These are phyloP conservation scores for Aureobasidium uvarum DNA, from an alignment of 2,329 filamentous ascomycete genomes.

Conservation along the genomic window DNA sequence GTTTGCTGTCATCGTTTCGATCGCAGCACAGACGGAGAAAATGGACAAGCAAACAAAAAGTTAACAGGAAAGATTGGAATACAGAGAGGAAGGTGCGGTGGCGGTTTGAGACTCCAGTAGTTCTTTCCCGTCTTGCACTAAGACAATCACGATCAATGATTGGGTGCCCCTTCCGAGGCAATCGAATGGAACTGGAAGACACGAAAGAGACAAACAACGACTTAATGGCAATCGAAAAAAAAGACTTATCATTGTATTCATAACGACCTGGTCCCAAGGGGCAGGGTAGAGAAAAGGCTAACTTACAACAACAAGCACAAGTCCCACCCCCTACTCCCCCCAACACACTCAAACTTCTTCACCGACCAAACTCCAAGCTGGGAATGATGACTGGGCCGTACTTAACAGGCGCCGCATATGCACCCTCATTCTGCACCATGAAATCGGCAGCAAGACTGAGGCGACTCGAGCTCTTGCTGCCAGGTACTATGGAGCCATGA, in stretches of 20 bases:
- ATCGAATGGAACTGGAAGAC: background rate
- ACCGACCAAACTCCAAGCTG: slow-evolving; percentile 53
- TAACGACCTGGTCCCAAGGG: background rate
- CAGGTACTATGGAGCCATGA: slow-evolving; percentile 32
- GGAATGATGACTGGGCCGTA: slow-evolving; percentile 97
- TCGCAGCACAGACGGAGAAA: too few relatives aligned
- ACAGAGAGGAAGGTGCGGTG: background rate
- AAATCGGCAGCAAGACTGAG: slow-evolving; percentile 93
- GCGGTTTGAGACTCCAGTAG: background rate
- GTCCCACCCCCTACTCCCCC: background rate
- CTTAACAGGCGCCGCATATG: slow-evolving; percentile 80
- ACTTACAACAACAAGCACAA: background rate
- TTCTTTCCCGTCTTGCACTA: too few relatives aligned
- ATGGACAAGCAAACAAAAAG: too few relatives aligned
- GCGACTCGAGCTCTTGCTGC: slow-evolving; percentile 41
- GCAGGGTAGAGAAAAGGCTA: background rate
- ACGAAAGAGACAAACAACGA: background rate
- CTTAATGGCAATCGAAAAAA: background rate
- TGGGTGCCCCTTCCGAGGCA: too few relatives aligned
- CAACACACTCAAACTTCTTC: background rate
- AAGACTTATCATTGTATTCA: background rate
- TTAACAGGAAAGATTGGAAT: background rate
- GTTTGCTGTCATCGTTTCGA: too few relatives aligned
- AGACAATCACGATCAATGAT: too few relatives aligned
- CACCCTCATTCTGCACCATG: slow-evolving; percentile 88